Evolutionary conservation across 331 rosid species (phyloP).

Genomic region (Phaseolus coccineus): DNA sequence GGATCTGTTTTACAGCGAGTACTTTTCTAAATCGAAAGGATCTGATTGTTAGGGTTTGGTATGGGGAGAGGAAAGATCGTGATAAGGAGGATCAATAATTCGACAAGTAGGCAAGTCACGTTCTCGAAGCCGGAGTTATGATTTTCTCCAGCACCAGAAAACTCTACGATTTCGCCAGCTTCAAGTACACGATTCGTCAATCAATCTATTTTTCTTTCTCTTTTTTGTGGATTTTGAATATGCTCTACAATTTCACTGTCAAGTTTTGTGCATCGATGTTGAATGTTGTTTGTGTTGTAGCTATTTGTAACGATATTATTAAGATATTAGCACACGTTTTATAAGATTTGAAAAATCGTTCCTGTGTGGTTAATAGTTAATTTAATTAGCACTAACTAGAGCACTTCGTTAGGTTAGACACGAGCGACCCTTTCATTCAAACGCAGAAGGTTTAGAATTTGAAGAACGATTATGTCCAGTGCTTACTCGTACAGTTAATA

Average conservation of each 20-base stretch:
- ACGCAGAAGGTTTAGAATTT: background rate
- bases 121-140: constrained; percentile 86
- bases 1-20: constrained; percentile 39
- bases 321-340: background rate
- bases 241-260: background rate
- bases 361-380: background rate
- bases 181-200: constrained; percentile 56
- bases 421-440: too few relatives aligned
- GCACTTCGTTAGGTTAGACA: background rate
- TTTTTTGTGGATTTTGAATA: background rate
- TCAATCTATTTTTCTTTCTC: background rate
- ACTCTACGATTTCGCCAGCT: constrained; percentile 81
- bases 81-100: constrained; percentile 94
- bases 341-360: background rate
- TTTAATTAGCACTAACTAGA: background rate
- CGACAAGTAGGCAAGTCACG: constrained; percentile 94
- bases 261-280: background rate
- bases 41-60: constrained; percentile 47
- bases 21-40: constrained; percentile 19
- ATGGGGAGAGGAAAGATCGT: constrained; percentile 99
- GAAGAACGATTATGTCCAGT: background rate
- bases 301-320: background rate
- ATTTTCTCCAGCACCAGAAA: constrained; percentile 93
- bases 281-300: constrained; percentile 1
- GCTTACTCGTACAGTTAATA: background rate